phyloP scores from a whole-genome alignment of 139 green algal species.

The Haematococcus sp. region DNA sequence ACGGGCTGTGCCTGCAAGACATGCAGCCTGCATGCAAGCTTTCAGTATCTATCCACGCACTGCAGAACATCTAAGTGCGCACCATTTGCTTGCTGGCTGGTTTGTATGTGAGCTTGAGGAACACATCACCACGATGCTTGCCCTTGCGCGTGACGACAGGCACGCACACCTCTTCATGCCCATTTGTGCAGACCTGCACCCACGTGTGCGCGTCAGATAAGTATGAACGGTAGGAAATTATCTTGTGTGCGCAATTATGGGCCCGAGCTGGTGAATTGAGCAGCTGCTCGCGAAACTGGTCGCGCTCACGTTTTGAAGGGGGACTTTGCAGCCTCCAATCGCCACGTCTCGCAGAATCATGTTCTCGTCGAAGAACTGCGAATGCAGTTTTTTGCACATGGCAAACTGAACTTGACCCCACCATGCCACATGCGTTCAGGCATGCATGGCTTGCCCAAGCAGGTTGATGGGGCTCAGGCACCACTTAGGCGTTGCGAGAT shows the following conservation, averaged over 20 bases:
- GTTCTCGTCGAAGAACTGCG: constrained; percentile 51
- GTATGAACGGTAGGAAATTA: no score
- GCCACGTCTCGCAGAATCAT: constrained; percentile 36
- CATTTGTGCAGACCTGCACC: constrained; percentile 2
- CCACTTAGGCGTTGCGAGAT: background rate
- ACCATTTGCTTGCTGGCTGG: constrained; percentile 22
- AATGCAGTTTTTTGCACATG: background rate
- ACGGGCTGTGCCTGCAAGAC: background rate
- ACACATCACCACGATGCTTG: constrained; percentile 21
- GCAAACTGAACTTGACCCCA: no score
- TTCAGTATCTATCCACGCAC: no score
- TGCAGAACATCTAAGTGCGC: background rate
- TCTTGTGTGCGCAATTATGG: no score
- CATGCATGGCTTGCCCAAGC: background rate
- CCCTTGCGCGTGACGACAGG: constrained; percentile 29
- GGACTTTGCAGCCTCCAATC: constrained; percentile 32
- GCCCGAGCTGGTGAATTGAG: no score
- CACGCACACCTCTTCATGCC: constrained; percentile 8
- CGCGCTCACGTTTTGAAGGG: constrained; percentile 7
- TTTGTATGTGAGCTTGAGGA: constrained; percentile 25
- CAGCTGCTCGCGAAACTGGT: no score
- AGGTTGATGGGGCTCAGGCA: background rate
- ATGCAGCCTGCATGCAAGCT: background rate
- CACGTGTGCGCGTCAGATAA: background rate
- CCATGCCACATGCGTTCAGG: background rate